Base-by-base conservation (phyloP, 495 filamentous ascomycete genomes). In the Hypoxylon trugodes region DNA sequence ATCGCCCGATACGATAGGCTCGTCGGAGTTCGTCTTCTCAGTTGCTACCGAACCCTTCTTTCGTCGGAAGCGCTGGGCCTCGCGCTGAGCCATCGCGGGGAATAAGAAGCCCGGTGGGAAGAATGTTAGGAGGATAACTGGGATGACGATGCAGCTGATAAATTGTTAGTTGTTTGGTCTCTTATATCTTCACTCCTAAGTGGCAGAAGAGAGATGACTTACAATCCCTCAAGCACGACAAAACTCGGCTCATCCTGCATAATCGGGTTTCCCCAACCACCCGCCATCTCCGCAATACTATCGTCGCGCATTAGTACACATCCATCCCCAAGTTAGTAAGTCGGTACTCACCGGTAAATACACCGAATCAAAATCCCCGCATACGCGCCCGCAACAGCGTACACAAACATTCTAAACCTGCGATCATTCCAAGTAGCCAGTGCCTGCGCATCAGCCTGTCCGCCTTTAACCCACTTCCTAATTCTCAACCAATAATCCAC, bases 181-280 rank as follows among this genome's bases (percentile, higher is more conserved):
- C 1, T 2, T 19, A 18, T 26, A 13, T 43, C 13, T 10, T n/a
- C n/a, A n/a, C n/a, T n/a, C n/a, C n/a, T 26, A 30, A 30, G n/a
- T 24, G 10, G 24, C 18, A 52, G 22, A 54, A 43, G 43, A 24
- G 19, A 24, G n/a, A 19, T 9, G 43, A 65, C 74, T 73, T 53
- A 78, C 76, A 73, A 72, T 59, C 72, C 69, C 69, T 91, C 87
- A 33, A 91, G 74, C 9, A 83, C 80, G 15, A 88, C 79, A 65
- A 90, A 90, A 13, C 83, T 81, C 18, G 77, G 65, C 73, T 90
- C 84, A 58, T 87, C 82, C 62, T 84, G 86, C 87, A 90, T 90
- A 61, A 89, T 79, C 0, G 77, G 67, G 68, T 84, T 87, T 4
- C 85, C 84, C 87, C 87, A 91, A 8, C 88, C 88, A 7, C 85